Base-by-base conservation (phyloP, 371 early-diverging fungal species). In the Mortierella sp. region DNA sequence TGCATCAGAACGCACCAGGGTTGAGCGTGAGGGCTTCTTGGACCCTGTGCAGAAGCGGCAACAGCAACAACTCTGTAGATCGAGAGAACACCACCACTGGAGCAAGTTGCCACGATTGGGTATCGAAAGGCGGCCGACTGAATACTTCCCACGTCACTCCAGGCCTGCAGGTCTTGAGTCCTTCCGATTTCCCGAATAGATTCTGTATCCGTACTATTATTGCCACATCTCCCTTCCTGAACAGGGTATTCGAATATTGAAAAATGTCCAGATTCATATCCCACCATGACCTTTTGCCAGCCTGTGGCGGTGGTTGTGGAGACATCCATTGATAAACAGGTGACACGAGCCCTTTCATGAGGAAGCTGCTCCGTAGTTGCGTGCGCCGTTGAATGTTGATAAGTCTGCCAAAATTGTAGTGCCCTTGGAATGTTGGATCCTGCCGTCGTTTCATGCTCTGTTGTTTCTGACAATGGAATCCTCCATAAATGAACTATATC, bases 241-340 rank as follows among this genome's bases (percentile, higher is more conserved):
- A 28, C 34, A 0, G 24, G 6, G 32, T 72, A 68, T 28, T 68
- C 70, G 50, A 75, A 69, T 23, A 75, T 34, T 0, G 76, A 56
- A 30, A 75, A 69, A 19, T 75, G 69, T 1, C 76, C 76, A 9
- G 76, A 60, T 7, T 42, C 41, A 26, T 60, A 69, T 31, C 69
- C 76, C 17, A 75, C 70, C 70, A 75, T 59, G 53, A 62, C 73
- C 15, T 61, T 61, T 53, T 72, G 73, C 57, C 62, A 66, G 7
- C 31, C 54, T 19, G 27, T 34, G 17, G 21, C 6, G 24, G 14
- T 27, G 27, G 21, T 48, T 9, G 27, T 34, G 9, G 56, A 48
- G 14, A 34, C 50, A 31, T 72, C 73, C 27, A 72, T 39, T 4
- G 63, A 39, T 1, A 72, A 7, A 34, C 58, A 62, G 8, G 54